A percentile compares a stretch with the other conserved stretches of the same genome.
phyloP scores from a whole-genome alignment of 805 yeast species.

The Cyberlindnera japonica region DNA sequence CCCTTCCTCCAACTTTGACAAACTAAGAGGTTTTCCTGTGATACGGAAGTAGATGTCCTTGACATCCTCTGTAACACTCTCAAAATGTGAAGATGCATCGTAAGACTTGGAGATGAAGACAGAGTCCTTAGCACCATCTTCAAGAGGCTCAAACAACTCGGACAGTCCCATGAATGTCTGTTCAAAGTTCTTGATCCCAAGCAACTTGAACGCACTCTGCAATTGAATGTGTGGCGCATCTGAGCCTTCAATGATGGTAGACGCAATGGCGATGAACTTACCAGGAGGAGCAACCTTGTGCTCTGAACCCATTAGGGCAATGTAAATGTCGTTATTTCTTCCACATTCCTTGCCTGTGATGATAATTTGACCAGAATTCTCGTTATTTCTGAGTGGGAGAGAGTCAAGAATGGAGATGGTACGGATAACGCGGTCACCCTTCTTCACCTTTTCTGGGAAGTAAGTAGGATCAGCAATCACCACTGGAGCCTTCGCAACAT shows the following conservation, averaged over 20 bases:
- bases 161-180: conserved; percentile 85
- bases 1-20: conserved; percentile 26
- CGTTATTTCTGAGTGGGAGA: conserved; percentile 72
- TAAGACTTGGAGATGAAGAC: conserved; percentile 84
- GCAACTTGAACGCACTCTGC: conserved; percentile 87
- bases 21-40: conserved; percentile 81
- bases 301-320: conserved; percentile 83
- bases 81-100: conserved; percentile 94
- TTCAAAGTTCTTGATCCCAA: conserved; percentile 57
- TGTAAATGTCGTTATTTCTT: conserved; percentile 90
- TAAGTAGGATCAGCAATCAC: conserved; percentile 98
- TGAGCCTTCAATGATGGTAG: conserved; percentile 91
- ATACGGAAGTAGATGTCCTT: conserved; percentile 90
- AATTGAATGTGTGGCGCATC: conserved; percentile 92
- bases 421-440: conserved; percentile 37
- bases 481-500: conserved; percentile 79
- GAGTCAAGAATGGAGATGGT: conserved; percentile 82
- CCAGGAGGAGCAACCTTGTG: conserved; percentile 91
- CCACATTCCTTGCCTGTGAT: conserved; percentile 95
- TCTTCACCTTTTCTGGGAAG: conserved; percentile 63
- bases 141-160: conserved; percentile 81
- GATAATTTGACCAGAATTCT: conserved; percentile 89
- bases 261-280: conserved; percentile 86
- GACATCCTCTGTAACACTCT: conserved; percentile 93
- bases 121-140: conserved; percentile 76